Evolutionary conservation across 805 yeast genomes (phyloP), one percentile per base, ranked within the genome.

Genomic region (Kurtzmaniella fragi): DNA sequence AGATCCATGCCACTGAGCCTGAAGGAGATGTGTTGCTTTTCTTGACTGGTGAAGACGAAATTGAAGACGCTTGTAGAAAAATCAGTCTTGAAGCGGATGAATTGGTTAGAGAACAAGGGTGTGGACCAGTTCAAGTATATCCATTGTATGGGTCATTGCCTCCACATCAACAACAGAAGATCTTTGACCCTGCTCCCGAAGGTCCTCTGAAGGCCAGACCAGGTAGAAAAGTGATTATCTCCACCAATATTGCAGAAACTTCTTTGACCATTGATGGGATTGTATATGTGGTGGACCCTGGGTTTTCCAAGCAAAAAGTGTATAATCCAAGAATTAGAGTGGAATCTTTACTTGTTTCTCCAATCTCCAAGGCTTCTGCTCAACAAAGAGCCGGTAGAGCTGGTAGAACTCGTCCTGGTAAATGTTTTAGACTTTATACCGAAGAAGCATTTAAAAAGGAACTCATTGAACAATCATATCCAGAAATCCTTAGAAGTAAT

Each of bases 351-450:
- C 72, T 91, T 38, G 98, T 93, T 4, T 86, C 96, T 7, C 98
- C 98, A 28, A 90, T 93, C 45, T 90, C 98, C 9, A 90, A 89
- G 65, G 99, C 99, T 0, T 82, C 95, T 35, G 96, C 99, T 1
- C 96, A 91, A 65, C 99, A 91, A 65, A 80, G 99, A 64, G 98
- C 98, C 28, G 99, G 99, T 77, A 86, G 99, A 77, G 99, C 99
- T 40, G 99, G 99, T 70, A 91, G 99, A 78, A 91, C 97, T 5
- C 79, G 96, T 55, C 96, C 98, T 12, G 99, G 99, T 57, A 91
- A 93, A 62, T 91, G 97, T 65, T 91, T 91, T 77, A 76, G 99
- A 57, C 71, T 91, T 39, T 91, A 91, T 67, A 93, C 99, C 1
- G 97, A 93, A 59, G 97, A 89, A 53, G 97, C 98, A 1, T 91